A percentile compares a stretch with the other conserved stretches of the same genome.
These are phyloP conservation scores for Metarhizium sp. DNA, from an alignment of 2,329 filamentous ascomycete genomes.

Conservation along the genomic window DNA sequence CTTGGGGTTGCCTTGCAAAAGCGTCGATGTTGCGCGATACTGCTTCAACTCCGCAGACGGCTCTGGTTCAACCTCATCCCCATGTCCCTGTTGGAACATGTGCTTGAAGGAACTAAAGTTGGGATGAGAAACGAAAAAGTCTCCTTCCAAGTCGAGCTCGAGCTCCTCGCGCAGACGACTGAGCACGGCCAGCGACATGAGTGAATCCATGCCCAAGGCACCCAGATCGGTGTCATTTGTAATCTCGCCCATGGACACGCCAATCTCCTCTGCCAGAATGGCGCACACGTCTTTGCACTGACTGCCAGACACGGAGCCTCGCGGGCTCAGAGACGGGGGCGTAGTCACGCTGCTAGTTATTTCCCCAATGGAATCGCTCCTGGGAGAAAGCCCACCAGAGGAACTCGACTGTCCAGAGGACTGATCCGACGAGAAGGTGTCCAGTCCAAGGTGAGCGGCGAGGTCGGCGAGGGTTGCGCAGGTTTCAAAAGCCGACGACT, in stretches of 20 bases:
- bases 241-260: background rate
- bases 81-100: slow-evolving; percentile 1
- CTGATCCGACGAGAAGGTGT: background rate
- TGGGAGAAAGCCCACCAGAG: background rate
- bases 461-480: background rate
- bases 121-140: background rate
- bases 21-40: slow-evolving; percentile 5
- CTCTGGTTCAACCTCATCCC: background rate
- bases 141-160: background rate
- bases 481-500: background rate
- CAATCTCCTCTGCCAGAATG: slow-evolving; percentile 2
- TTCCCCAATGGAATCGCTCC: background rate
- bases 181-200: background rate
- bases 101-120: background rate
- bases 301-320: background rate
- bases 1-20: slow-evolving; percentile 2
- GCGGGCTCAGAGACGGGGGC: background rate
- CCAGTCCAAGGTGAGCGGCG: background rate
- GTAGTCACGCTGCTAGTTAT: background rate
- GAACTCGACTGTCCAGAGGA: background rate
- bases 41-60: background rate
- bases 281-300: background rate
- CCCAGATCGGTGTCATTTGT: background rate
- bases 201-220: background rate
- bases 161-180: background rate